phyloP scores from a whole-genome alignment of 345 rosid species.

The Salix exigua region DNA sequence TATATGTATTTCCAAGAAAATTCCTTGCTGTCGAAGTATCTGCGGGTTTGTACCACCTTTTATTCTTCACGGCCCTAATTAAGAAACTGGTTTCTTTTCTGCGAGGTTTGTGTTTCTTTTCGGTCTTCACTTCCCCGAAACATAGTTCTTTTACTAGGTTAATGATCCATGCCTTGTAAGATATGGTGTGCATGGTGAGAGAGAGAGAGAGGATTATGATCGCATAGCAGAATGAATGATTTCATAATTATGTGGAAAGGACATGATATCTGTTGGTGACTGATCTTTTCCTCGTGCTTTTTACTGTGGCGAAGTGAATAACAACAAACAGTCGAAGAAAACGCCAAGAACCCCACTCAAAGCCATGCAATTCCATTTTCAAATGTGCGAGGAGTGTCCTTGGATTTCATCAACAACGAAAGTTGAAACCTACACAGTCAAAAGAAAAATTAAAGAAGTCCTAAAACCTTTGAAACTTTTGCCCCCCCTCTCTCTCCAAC shows the following conservation, averaged over 20 bases:
- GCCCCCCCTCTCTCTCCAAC: not conserved
- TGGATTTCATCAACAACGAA: slow-evolving; percentile 11
- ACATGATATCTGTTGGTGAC: slow-evolving; percentile 12
- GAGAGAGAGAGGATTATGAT: not conserved
- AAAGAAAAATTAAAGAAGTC: slow-evolving; percentile 13
- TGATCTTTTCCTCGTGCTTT: not conserved
- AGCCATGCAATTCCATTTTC: slow-evolving; percentile 36
- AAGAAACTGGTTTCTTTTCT: not conserved
- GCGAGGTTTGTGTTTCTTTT: not conserved
- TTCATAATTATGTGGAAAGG: slow-evolving; percentile 14
- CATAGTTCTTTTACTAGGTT: not conserved
- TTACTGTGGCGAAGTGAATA: slow-evolving; percentile 12
- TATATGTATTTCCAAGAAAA: slow-evolving; percentile 14
- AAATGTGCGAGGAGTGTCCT: not conserved
- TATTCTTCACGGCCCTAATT: slow-evolving; percentile 18
- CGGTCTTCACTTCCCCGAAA: slow-evolving; percentile 17
- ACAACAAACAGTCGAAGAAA: slow-evolving; percentile 24
- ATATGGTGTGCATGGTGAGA: not conserved
- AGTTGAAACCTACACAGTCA: slow-evolving; percentile 7
- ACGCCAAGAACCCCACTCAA: slow-evolving; percentile 44
- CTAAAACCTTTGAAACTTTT: slow-evolving; percentile 18
- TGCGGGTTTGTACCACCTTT: not conserved
- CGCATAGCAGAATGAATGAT: slow-evolving; percentile 13
- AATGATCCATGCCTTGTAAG: not conserved
- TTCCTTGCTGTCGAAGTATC: slow-evolving; percentile 12